Base-by-base conservation (phyloP, 2,329 filamentous ascomycete genomes). In the Cladosporium sp. region DNA sequence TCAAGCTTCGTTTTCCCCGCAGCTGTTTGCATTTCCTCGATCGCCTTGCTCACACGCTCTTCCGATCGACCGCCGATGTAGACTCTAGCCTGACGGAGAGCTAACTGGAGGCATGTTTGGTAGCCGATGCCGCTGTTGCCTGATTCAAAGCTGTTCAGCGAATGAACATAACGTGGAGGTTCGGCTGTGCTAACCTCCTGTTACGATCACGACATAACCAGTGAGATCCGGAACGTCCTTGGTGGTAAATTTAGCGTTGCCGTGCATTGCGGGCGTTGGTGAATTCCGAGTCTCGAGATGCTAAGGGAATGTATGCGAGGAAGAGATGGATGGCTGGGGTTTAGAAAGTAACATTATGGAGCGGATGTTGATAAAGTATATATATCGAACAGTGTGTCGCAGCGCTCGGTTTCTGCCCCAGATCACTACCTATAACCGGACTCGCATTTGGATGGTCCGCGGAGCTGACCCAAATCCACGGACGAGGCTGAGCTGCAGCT, bases 1-100 rank as follows among this genome's bases (percentile, higher is more conserved):
- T 46, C 44, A n/a, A 46, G 44, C 4, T 37, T 11, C 18, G 19
- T 19, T n/a, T 9, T 9, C 3, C 44, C 41, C 7, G 48, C 31
- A 31, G 28, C 18, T 18, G 7, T 32, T 28, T 32, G 18, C 40
- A 43, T 50, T n/a, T 42, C 38, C 14, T 50, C 31, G 31, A 50
- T 50, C 3, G 48, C 48, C 19, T 43, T 33, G 38, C 35, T 42
- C 34, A 50, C 40, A 14, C 48, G 48, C 38, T 43, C 48, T 37
- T 22, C 38, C 6, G 48, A 50, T n/a, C 48, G 48, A 3, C 48
- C 28, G 48, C 22, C 48, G 38, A 50, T 31, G 33, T 50, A 50
- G 2, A 50, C 48, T 9, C 48, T 38, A 3, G 48, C 48, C 35
- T 43, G 16, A 11, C 28, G 48, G n/a, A 50, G 48, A 5, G 48